Conservation (phyloP, 192 early-diverging fungal genomes). For the Entrophospora sp. region DNA sequence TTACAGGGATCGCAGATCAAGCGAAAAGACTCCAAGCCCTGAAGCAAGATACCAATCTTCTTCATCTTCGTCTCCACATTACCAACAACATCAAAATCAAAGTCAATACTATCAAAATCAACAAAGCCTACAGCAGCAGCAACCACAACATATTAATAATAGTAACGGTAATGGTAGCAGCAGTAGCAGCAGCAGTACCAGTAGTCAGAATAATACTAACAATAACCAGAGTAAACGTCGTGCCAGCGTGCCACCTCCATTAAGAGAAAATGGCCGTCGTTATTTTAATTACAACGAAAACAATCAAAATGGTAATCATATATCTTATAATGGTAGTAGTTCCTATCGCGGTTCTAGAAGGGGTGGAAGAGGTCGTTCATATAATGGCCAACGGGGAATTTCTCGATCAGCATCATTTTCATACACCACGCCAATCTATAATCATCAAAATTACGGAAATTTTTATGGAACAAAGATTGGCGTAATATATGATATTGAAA, state of each 20-base stretch:
- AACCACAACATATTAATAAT: background rate
- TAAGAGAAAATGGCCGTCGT: conserved; percentile 5
- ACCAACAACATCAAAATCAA: too few species aligned
- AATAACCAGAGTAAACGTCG: conserved; percentile 9
- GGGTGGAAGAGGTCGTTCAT: conserved; percentile 17
- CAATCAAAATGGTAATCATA: conserved; percentile 14
- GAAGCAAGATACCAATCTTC: too few species aligned
- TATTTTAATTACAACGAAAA: conserved; percentile 13
- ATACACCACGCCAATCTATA: background rate
- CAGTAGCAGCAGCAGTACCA: background rate
- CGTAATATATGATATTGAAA: conserved; percentile 29
- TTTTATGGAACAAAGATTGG: conserved; percentile 2
- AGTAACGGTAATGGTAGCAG: too few species aligned
- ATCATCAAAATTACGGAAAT: background rate
- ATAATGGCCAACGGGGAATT: background rate
- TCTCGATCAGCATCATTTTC: conserved; percentile 8
- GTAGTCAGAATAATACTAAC: too few species aligned
- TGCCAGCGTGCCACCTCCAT: conserved; percentile 13
- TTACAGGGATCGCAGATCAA: background rate
- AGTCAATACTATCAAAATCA: too few species aligned
- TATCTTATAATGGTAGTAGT: background rate
- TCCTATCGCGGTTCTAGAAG: conserved; percentile 13
- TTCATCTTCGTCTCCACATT: too few species aligned
- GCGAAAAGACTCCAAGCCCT: conserved; percentile 4
- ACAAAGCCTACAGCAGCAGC: background rate